phyloP scores from a whole-genome alignment of 1,284 basidiomycete genomes.

The Inonotus obliquus region DNA sequence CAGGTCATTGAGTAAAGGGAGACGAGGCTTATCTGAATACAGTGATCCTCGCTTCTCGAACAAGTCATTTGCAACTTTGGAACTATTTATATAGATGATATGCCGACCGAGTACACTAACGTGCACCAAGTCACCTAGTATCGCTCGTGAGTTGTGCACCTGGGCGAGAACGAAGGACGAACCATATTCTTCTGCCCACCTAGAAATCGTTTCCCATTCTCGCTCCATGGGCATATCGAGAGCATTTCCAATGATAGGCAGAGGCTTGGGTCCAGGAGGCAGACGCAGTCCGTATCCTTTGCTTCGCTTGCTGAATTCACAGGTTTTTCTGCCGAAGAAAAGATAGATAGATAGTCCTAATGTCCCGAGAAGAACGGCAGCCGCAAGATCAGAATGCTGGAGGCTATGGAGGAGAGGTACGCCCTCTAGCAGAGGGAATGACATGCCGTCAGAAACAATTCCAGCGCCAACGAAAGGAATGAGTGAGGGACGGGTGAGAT shows the following conservation, averaged over 20 bases:
- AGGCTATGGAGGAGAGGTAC: no score
- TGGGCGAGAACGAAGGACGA: constrained; percentile 16
- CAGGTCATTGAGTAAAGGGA: constrained; percentile 9
- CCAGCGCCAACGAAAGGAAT: no score
- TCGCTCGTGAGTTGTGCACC: background rate
- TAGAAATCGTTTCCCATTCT: constrained; percentile 39
- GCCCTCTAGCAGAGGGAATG: no score
- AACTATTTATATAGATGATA: constrained; percentile 23
- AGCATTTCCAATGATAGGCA: constrained; percentile 21
- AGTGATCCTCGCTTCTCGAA: constrained; percentile 24
- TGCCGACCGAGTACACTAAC: constrained; percentile 22
- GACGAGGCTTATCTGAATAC: constrained; percentile 23
- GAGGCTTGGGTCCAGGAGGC: constrained; percentile 19
- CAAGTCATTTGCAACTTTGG: constrained; percentile 21
- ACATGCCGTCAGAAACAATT: no score
- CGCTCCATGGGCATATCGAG: constrained; percentile 19
- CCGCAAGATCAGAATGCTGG: background rate
- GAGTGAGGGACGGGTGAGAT: no score
- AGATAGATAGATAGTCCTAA: background rate
- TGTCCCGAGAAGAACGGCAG: background rate
- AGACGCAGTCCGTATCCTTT: constrained; percentile 7
- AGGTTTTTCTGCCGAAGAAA: background rate
- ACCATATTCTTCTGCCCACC: constrained; percentile 51
- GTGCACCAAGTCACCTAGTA: constrained; percentile 23
- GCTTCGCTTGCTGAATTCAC: background rate